These are phyloP conservation scores for Kuraishia molischiana DNA, from an alignment of 805 yeast genomes.

Conservation along the genomic window DNA sequence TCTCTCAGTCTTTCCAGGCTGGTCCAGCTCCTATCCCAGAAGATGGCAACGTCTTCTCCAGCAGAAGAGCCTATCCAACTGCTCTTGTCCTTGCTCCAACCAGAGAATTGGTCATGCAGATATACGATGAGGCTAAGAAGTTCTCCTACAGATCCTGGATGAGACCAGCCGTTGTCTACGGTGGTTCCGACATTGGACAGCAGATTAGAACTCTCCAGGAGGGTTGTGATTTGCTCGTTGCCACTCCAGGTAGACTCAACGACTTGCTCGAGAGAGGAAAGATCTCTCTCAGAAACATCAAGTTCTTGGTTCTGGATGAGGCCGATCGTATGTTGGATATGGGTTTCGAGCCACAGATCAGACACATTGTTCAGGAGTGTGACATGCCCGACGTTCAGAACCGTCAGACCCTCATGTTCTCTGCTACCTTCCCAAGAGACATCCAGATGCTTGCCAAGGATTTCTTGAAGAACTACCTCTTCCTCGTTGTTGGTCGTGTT, in stretches of 20 bases:
- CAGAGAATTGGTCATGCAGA: constrained; percentile 97
- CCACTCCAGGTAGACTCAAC: constrained; percentile 98
- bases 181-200: constrained; percentile 90
- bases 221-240: constrained; percentile 95
- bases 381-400: constrained; percentile 90
- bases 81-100: constrained; percentile 97
- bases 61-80: constrained; percentile 85
- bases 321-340: constrained; percentile 99
- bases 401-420: constrained; percentile 97
- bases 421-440: constrained; percentile 98
- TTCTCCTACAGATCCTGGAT: constrained; percentile 98
- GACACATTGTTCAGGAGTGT: constrained; percentile 95
- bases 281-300: constrained; percentile 81
- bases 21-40: constrained; percentile 67
- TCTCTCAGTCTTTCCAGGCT: constrained; percentile 77
- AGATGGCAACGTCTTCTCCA: constrained; percentile 33
- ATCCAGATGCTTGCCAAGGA: constrained; percentile 96
- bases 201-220: constrained; percentile 84
- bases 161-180: constrained; percentile 90
- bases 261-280: constrained; percentile 93
- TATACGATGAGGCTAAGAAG: constrained; percentile 90
- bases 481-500: constrained; percentile 96
- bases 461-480: constrained; percentile 90
- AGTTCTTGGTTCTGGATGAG: constrained; percentile 92
- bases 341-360: constrained; percentile 99